These are phyloP conservation scores for Rhodotorula sp. DNA, from an alignment of 1,284 basidiomycete genomes.

Conservation along the genomic window DNA sequence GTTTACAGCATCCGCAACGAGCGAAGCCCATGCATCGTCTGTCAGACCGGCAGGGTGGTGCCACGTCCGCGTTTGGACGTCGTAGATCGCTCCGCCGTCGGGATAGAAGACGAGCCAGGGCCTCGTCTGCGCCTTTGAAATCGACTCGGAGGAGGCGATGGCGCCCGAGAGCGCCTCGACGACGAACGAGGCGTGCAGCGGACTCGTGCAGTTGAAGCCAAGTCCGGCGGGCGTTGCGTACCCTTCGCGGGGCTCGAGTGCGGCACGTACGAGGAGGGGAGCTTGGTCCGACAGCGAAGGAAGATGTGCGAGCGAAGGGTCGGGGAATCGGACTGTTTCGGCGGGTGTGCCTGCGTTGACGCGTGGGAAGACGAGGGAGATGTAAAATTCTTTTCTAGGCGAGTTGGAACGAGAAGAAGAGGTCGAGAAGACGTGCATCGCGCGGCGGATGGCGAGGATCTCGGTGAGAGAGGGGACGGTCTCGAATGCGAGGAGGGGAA, in stretches of 20 bases:
- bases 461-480: constrained; percentile 31
- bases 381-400: constrained; percentile 18
- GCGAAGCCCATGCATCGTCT: constrained; percentile 22
- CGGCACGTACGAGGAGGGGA: constrained; percentile 4
- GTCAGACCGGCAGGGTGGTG: constrained; percentile 29
- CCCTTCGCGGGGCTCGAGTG: background rate
- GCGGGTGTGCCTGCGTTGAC: background rate
- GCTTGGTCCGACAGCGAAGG: constrained; percentile 8
- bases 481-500: constrained; percentile 33
- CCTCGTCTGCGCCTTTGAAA: background rate
- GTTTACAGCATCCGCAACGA: constrained; percentile 16
- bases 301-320: constrained; percentile 4
- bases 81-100: constrained; percentile 37
- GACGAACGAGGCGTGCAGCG: constrained; percentile 1
- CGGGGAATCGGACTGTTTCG: constrained; percentile 18
- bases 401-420: background rate
- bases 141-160: background rate
- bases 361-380: constrained; percentile 37
- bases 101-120: constrained; percentile 39
- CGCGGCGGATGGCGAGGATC: constrained; percentile 29
- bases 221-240: constrained; percentile 14
- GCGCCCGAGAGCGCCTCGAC: constrained; percentile 7
- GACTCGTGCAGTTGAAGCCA: constrained; percentile 37
- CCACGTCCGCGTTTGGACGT: constrained; percentile 34
- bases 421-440: constrained; percentile 14